Evolutionary conservation across 805 yeast species (phyloP).

Genomic region (Lipomyces chichibuensis): DNA sequence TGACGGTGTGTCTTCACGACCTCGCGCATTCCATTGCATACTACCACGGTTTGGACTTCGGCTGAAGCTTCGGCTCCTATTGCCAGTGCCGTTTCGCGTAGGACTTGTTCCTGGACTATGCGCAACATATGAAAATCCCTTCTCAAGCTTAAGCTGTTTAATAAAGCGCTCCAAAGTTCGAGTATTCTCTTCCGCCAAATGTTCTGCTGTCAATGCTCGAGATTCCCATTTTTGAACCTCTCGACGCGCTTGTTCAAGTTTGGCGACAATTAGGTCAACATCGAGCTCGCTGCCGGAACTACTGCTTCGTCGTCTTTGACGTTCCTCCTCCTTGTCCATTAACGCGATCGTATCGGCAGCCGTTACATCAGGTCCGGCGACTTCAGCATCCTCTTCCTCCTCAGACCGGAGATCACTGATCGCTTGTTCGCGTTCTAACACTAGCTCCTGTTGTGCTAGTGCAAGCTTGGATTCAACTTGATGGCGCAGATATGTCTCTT

Average conservation of each 20-base stretch:
- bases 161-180: constrained; percentile 16
- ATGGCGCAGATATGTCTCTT: constrained; percentile 17
- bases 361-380: constrained; percentile 14
- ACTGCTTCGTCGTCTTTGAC: constrained; percentile 11
- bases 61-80: background rate
- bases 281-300: constrained; percentile 10
- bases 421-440: constrained; percentile 30
- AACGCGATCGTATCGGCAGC: constrained; percentile 33
- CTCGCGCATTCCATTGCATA: background rate
- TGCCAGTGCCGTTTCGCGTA: constrained; percentile 6
- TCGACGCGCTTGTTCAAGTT: constrained; percentile 26
- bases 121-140: constrained; percentile 4
- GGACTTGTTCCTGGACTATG: constrained; percentile 5
- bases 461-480: constrained; percentile 24
- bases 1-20: background rate
- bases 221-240: constrained; percentile 21
- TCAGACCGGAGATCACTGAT: constrained; percentile 23
- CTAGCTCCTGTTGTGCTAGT: constrained; percentile 28
- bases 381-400: constrained; percentile 18
- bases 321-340: constrained; percentile 26
- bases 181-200: constrained; percentile 22
- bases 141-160: constrained; percentile 12
- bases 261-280: constrained; percentile 14
- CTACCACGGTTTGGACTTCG: background rate
- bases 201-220: constrained; percentile 28